Base-by-base conservation (phyloP, 31 red algal species). In the Odonthalia washingtoniensis region DNA sequence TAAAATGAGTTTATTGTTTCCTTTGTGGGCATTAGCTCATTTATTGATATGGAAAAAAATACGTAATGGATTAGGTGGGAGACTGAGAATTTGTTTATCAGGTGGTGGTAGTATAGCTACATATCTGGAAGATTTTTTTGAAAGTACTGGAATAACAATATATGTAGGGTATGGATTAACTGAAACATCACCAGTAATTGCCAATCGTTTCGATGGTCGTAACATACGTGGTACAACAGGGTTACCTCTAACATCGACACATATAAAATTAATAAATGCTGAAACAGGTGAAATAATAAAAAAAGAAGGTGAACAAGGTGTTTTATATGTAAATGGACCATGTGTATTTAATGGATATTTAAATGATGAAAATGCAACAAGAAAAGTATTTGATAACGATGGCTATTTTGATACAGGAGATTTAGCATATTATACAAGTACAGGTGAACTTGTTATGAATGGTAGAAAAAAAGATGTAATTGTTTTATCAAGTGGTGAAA, bases 341-440 rank as follows among this genome's bases (percentile, higher is more conserved):
- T 85, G 88, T 49, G 93, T 99, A 41, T 91, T 97, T 38, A 41
- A 37, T 28, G 90, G 79, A 49, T 99, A 99, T 73, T 91, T 70
- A 53, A 82, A 77, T 41, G 65, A 97, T 74, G 74, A 82, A 16
- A 84, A 91, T 33, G 95, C 93, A 18, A 97, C 94, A 5, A 89
- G 86, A 16, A 86, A 85, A 21, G 91, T 82, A n/a, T 92, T 99
- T 77, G 92, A 96, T 49, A 40, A 69, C 9, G 94, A 96, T 18
- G 95, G 98, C 16, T 99, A 73, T 42, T 99, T 99, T 64, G 77
- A 97, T 78, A 99, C 95, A 43, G 98, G 98, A 21, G 98, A 99
- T 72, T 68, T 99, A 26, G 98, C 88, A 18, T 93, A 90, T 44
- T 35, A 75, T 41, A 62, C 84, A 24, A 72, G 84, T 1, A 32